Conservation (phyloP, 2,329 filamentous ascomycete species). For the Arthrobotrys sphaeroides region DNA sequence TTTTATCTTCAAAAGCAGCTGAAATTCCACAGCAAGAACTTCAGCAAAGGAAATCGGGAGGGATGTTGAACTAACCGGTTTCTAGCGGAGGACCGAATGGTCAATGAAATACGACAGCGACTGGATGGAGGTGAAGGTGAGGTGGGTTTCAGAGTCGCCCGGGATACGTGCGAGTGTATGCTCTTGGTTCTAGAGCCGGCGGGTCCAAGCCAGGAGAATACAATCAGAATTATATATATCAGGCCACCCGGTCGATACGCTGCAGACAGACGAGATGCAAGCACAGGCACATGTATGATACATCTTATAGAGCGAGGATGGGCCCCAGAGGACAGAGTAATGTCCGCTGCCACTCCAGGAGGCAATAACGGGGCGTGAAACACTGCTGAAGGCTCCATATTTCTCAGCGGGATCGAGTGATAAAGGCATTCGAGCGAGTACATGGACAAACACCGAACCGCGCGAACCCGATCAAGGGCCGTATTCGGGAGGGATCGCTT, state of each 20-base stretch:
- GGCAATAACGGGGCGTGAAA: slow-evolving; percentile 5
- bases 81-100: slow-evolving; percentile 6
- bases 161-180: background rate
- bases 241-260: slow-evolving; percentile 15
- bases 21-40: background rate
- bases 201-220: slow-evolving; percentile 25
- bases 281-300: background rate
- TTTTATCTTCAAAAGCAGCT: background rate
- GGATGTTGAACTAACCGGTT: slow-evolving; percentile 23
- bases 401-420: background rate
- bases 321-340: background rate
- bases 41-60: background rate
- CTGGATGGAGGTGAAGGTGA: background rate
- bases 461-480: slow-evolving; percentile 17
- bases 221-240: slow-evolving; percentile 24
- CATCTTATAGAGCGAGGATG: background rate
- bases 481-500: slow-evolving; percentile 20
- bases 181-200: background rate
- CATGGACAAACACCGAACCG: background rate
- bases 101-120: slow-evolving; percentile 17
- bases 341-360: background rate
- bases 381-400: background rate
- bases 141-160: slow-evolving; percentile 32
- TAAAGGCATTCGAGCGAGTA: background rate
- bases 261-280: too few species aligned